Base-by-base conservation (phyloP, 345 rosid genomes). In the Pistacia vera region DNA sequence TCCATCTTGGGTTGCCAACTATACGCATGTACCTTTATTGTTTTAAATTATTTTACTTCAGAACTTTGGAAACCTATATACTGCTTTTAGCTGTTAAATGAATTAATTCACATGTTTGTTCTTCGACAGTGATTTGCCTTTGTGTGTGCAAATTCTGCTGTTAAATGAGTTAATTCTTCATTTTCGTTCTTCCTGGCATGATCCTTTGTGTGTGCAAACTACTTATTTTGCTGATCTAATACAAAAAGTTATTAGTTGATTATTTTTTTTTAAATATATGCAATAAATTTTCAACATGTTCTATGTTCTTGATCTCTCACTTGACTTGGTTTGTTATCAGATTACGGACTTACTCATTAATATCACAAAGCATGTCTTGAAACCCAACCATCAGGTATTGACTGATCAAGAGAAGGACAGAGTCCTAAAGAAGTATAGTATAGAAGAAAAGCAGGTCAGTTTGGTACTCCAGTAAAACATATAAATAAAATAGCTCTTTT, bases 371-470 rank as follows among this genome's bases (percentile, higher is more conserved):
- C 99, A 96, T 75, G 88, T 82, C 61, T 75, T 93, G 69, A 92
- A 88, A 83, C 99, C 97, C 62, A 79, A 74, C 76, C 97, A 91
- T 81, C 86, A 66, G 44, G 87, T 93, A 38, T 76, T 96, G 64
- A 88, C 83, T 35, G 90, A 90, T 49, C 55, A 75, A 70, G 97
- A 92, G 81, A 96, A 96, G 81, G 68, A 81, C 63, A 65, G 67
- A 75, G 95, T 96, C 59, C 82, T 96, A 75, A 82, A 88, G 73
- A 81, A 85, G 85, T 89, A 83, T 83, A 83, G 78, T 65, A 85
- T 96, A 57, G 90, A 89, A 68, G 95, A 93, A n/a, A 96, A 92
- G 80, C 98, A 96, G 95, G 99, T 96, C 54, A 71, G 89, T 55
- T 66, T 64, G 6, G 6, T 73, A 59, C 64, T 35, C 11, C 44